Base-by-base conservation (phyloP, 176 grass and related monocot genomes). In the Oryza rufipogon region DNA sequence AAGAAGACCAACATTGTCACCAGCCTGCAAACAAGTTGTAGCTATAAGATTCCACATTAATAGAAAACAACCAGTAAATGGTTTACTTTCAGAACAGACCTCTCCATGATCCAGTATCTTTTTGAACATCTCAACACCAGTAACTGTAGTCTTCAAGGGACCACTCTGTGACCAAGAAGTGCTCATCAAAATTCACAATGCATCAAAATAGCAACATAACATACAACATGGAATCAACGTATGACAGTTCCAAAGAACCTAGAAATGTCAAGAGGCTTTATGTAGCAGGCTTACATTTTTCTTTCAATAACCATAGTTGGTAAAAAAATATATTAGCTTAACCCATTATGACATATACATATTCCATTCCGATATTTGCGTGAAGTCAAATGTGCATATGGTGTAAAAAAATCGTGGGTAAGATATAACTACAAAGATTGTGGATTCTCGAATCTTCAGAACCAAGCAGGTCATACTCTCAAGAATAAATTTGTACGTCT, bases 81-180 rank as follows among this genome's bases (percentile, higher is more conserved):
- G 41, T 22, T 11, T 66, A 51, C 14, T 16, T 87, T 71, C 44
- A 87, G 17, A 1, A 78, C 51, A 2, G 12, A 99, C 96, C 91
- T 94, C 82, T 96, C 93, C 96, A 89, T 94, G 79, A 90, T 99
- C 96, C 86, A 99, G 74, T 42, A 96, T 96, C 87, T 99, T 99
- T 74, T 96, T 99, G 86, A 99, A 99, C 96, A 99, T 99, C 93
- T 99, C 91, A 45, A 99, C 96, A 68, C 93, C 93, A 79, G 96
- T 99, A 73, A 99, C 96, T 15, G 96, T 99, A 83, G 96, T 94
- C 81, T 96, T 99, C 68, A 96, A 49, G 0, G 96, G 93, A 76
- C 91, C 91, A 83, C 81, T 77, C 96, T 99, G 77, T 63, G 26
- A 91, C 20, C 70, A 87, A 70, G 22, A 83, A 82, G 71, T n/a